Base-by-base conservation (phyloP, 495 filamentous ascomycete species). In the Talaromyces nanjingensis region DNA sequence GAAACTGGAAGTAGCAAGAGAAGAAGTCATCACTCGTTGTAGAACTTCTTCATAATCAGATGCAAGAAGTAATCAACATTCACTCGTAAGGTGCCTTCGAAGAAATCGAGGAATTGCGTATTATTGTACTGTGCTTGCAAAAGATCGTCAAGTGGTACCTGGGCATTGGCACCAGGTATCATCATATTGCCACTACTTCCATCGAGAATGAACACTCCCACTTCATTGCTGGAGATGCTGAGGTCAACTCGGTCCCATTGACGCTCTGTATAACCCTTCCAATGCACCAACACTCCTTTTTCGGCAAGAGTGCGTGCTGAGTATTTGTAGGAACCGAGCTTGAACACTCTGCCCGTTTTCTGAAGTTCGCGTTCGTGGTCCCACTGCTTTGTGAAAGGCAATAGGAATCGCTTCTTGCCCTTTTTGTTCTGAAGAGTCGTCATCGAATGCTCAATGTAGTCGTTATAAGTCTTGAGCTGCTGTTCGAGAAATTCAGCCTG, bases 381-480 rank as follows among this genome's bases (percentile, higher is more conserved):
- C 85, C 96, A 99, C 72, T 99, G 94, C 68, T 96, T 96, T 34
- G 96, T 96, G 74, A 99, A 99, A 24, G 94, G 94, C 74, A 99
- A 84, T 60, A 97, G 84, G 83, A 97, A 96, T 58, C 90, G 84
- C 70, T 94, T 96, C 77, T 96, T 96, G 63, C 91, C 93, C 75
- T 97, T 96, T 77, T 96, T 97, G 74, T 89, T 94, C 75, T 98
- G 96, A 58, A 99, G 84, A n/a, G 96, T 98, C 60, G 93, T 83
- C 92, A 99, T 96, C 20, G 94, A 92, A 73, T 97, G 93, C 79
- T 99, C 94, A 69, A 99, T 96, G 72, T 97, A 98, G 75, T 98
- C 92, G 72, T 99, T 97, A 80, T 97, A 99, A 65, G 87, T 92
- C 80, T 96, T 96, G 49, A 97, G 84, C 76, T 98, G 96, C 65